phyloP scores from a whole-genome alignment of 257 asterid species.

The Craterostigma plantagineum region DNA sequence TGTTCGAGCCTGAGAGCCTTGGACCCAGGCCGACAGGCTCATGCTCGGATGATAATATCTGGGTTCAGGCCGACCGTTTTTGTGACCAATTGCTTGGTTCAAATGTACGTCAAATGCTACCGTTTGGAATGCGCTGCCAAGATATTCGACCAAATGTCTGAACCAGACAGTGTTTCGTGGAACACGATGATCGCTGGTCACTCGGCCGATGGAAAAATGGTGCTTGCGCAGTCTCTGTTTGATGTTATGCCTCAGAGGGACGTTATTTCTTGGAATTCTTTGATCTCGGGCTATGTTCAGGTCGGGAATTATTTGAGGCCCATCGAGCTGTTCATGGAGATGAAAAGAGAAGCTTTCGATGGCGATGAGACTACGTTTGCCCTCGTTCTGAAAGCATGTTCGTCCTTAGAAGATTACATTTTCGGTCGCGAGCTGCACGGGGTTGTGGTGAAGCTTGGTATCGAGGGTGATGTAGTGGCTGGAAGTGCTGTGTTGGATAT shows the following conservation, averaged over 20 bases:
- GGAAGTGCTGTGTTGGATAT: slow-evolving; percentile 71
- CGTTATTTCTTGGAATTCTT: slow-evolving; percentile 72
- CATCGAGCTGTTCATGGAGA: slow-evolving; percentile 24
- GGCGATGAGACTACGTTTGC: slow-evolving; percentile 60
- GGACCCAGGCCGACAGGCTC: slow-evolving; percentile 52
- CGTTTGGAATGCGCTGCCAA: slow-evolving; percentile 27
- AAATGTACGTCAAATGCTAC: slow-evolving; percentile 37
- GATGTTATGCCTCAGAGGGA: slow-evolving; percentile 55
- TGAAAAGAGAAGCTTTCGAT: slow-evolving; percentile 40
- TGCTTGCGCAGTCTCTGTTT: slow-evolving; percentile 25
- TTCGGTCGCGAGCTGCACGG: slow-evolving; percentile 59
- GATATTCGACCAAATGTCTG: slow-evolving; percentile 59
- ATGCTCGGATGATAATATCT: slow-evolving; percentile 45
- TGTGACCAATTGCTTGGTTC: slow-evolving; percentile 65
- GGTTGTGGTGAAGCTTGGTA: slow-evolving; percentile 33
- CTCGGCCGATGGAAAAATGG: slow-evolving; percentile 22
- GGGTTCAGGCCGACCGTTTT: slow-evolving; percentile 64
- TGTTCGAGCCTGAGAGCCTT: slow-evolving; percentile 35
- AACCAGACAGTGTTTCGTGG: slow-evolving; percentile 52
- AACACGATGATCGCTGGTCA: slow-evolving; percentile 61
- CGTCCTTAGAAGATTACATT: slow-evolving; percentile 23
- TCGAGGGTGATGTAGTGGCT: slow-evolving; percentile 44
- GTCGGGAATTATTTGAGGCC: slow-evolving; percentile 29
- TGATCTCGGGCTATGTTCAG: slow-evolving; percentile 66
- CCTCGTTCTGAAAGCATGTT: slow-evolving; percentile 46